Percentiles rank a stretch among this genome's conserved stretches.
Evolutionary conservation across 2,329 filamentous ascomycete genomes (phyloP).

Genomic region (Phaeosphaeriaceae sp.): DNA sequence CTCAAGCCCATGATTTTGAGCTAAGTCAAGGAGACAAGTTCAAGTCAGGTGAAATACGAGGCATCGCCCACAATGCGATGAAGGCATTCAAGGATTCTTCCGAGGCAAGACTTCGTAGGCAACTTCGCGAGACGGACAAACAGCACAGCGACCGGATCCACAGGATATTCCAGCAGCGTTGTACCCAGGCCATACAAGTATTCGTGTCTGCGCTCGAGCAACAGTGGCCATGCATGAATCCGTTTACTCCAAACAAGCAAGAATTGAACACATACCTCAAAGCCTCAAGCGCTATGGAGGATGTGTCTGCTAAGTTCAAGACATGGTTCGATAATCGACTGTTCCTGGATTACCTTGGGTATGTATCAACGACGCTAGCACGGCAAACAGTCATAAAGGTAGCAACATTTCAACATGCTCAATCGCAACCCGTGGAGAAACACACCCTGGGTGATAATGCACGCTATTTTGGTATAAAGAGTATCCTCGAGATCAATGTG

Average conservation of each 20-base stretch:
- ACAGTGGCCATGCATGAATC: constrained; percentile 28
- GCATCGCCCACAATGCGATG: background rate
- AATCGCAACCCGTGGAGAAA: too few relatives aligned
- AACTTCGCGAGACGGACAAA: constrained; percentile 18
- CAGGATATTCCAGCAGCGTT: constrained; percentile 11
- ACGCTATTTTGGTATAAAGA: too few relatives aligned
- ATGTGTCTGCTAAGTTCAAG: constrained; percentile 21
- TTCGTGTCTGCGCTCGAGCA: constrained; percentile 18
- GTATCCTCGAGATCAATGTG: too few relatives aligned
- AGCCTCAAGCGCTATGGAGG: constrained; percentile 13
- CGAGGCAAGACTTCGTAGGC: too few relatives aligned
- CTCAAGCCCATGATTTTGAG: too few relatives aligned
- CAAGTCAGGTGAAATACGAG: constrained; percentile 2
- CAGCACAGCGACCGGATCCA: constrained; percentile 14
- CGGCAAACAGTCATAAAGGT: constrained; percentile 6
- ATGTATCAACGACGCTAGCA: constrained; percentile 15
- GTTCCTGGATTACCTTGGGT: constrained; percentile 43
- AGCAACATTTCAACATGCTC: background rate
- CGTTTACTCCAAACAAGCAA: constrained; percentile 7
- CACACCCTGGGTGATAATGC: too few relatives aligned
- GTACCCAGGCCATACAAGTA: constrained; percentile 6
- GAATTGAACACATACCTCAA: constrained; percentile 22
- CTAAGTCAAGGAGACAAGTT: constrained; percentile 18
- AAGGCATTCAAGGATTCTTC: constrained; percentile 15
- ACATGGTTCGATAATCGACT: constrained; percentile 47